A percentile compares a stretch with the other conserved stretches of the same genome.
Conservation (phyloP, 2,329 filamentous ascomycete species). For the Leptographium radiaticola region DNA sequence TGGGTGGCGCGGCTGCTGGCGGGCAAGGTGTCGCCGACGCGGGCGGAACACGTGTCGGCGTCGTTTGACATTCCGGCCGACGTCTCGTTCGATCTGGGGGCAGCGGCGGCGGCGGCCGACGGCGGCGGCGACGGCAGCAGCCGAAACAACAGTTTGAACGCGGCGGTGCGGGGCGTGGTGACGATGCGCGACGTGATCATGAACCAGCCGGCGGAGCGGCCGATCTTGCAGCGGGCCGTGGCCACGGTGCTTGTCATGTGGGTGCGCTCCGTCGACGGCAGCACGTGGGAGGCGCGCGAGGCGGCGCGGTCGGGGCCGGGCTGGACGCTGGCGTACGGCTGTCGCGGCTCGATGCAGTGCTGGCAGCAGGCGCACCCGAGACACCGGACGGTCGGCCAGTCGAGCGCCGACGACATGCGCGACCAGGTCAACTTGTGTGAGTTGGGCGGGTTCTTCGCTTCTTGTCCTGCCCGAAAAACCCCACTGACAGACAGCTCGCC, state of each 20-base stretch:
- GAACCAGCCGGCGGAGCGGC: conserved; percentile 35
- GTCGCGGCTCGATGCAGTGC: conserved; percentile 36
- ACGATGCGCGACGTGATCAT: conserved; percentile 11
- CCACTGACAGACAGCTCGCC: conserved; percentile 30
- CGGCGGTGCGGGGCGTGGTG: conserved; percentile 2
- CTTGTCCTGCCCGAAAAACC: too few species aligned
- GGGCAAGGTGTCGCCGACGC: conserved; percentile 30
- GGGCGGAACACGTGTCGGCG: conserved; percentile 34
- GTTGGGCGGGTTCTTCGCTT: too few species aligned
- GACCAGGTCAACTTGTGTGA: conserved; percentile 32
- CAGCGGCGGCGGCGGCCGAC: background rate
- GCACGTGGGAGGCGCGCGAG: conserved; percentile 33
- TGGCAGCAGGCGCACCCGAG: conserved; percentile 33
- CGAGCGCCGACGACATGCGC: conserved; percentile 30
- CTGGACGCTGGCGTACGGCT: conserved; percentile 41
- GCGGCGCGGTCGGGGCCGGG: conserved; percentile 31
- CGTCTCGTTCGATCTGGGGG: conserved; percentile 27
- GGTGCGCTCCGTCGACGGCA: conserved; percentile 31
- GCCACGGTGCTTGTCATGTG: conserved; percentile 33
- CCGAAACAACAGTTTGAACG: conserved; percentile 14
- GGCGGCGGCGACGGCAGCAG: conserved; percentile 24
- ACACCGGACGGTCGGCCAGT: conserved; percentile 32
- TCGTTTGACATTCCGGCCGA: conserved; percentile 33
- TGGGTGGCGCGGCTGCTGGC: conserved; percentile 29
- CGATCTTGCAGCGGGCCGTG: conserved; percentile 33